Percentiles rank a stretch among this genome's conserved stretches.
These are phyloP conservation scores for Podaxis carcinomalis DNA, from an alignment of 768 basidiomycete species.

Conservation along the genomic window DNA sequence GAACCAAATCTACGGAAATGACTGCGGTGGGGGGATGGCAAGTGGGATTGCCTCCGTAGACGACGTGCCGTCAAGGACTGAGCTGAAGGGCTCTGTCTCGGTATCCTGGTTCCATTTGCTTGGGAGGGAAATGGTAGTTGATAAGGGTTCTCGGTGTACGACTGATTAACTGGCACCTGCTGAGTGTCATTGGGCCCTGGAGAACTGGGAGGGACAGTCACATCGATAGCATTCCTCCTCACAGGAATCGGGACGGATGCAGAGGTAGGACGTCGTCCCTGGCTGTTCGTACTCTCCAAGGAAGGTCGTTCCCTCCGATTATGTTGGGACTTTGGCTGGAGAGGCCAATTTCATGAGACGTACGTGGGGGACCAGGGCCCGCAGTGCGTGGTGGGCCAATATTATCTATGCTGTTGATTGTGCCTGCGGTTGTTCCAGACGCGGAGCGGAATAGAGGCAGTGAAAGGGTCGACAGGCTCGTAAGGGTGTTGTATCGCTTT, in stretches of 20 bases:
- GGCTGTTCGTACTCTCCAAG: neutral
- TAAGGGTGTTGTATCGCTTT: constrained; percentile 2
- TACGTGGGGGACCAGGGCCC: neutral
- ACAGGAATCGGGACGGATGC: neutral
- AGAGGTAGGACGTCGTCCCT: neutral
- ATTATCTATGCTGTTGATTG: constrained; percentile 1
- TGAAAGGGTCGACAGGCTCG: neutral
- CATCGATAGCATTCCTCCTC: neutral
- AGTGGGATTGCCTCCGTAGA: neutral
- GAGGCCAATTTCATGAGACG: neutral
- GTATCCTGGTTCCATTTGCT: neutral
- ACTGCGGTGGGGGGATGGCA: neutral
- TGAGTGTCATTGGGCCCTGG: neutral
- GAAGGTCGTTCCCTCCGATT: neutral
- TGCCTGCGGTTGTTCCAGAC: constrained; percentile 3
- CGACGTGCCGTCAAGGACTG: neutral
- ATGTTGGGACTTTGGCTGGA: neutral
- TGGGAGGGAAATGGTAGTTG: neutral
- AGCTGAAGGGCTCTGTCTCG: neutral
- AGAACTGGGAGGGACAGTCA: neutral
- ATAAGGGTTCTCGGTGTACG: neutral
- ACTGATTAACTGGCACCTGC: neutral
- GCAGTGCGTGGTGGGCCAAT: neutral
- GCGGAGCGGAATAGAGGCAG: neutral
- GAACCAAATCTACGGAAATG: neutral